A percentile compares a stretch with the other conserved stretches of the same genome.
phyloP scores from a whole-genome alignment of 2,329 filamentous ascomycete species.

The Diaporthe citri region DNA sequence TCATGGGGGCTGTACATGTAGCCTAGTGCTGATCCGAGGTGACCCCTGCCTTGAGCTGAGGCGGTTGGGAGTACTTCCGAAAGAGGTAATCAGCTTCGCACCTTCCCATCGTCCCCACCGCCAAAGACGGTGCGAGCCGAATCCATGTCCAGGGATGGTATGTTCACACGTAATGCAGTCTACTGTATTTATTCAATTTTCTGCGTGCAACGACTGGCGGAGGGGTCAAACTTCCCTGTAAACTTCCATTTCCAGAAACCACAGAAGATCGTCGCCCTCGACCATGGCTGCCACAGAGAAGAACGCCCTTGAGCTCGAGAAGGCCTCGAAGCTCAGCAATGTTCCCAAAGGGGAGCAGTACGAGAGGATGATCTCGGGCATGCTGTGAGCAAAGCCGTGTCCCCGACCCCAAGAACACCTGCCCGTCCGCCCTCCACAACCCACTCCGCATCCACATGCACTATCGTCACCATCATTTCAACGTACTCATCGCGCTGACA shows the following conservation, averaged over 20 bases:
- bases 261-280: neutral
- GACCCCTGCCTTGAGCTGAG: neutral
- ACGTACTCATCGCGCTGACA: neutral
- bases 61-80: constrained; percentile 5
- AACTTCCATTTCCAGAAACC: neutral
- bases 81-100: neutral
- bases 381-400: constrained; percentile 59
- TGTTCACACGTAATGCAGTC: neutral
- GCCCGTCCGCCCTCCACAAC: neutral
- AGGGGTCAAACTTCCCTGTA: neutral
- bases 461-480: neutral
- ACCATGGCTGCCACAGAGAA: constrained; percentile 48
- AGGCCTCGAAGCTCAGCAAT: constrained; percentile 56
- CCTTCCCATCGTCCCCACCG: neutral
- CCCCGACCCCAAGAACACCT: neutral
- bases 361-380: constrained; percentile 74
- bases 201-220: neutral
- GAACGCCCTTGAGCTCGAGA: constrained; percentile 53
- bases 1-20: neutral
- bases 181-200: constrained; percentile 4
- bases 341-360: constrained; percentile 71
- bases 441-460: neutral
- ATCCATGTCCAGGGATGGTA: neutral
- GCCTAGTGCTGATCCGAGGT: neutral
- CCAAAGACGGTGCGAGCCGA: neutral